Base-by-base conservation (phyloP, 768 basidiomycete species). In the Tremella mesenterica region DNA sequence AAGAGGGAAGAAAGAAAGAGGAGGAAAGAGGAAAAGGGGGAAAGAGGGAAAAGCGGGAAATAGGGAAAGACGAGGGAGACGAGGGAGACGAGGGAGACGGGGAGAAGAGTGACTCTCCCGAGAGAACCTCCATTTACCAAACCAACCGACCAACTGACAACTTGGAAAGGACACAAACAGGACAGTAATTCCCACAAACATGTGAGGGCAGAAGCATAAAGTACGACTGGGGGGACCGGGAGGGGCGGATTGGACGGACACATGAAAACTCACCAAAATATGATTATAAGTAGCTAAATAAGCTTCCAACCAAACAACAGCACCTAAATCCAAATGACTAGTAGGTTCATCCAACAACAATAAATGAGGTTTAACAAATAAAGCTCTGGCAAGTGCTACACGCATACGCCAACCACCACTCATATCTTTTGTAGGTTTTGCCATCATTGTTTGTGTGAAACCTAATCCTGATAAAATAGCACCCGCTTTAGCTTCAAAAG, bases 321-420 rank as follows among this genome's bases (percentile, higher is more conserved):
- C 93, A 54, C 91, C 93, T 53, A 97, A 79, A 79, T 97, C 93
- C 73, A 95, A 79, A 74, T 93, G 91, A 71, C 58, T 70, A 26
- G 75, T 75, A 27, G 75, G 75, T 75, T 93, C 89, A 71, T 96
- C 95, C 61, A 99, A 83, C 29, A 99, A 78, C 29, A 97, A 79
- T 23, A 99, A 75, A 77, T 99, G 95, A 4, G 93, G 93, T 75
- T 92, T 96, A 74, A 99, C 77, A 75, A 97, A 96, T 34, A 99
- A 80, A 1, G 93, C 93, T 44, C 93, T 81, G 29, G 93, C 93
- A 33, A 99, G 85, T 13, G 93, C 86, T 50, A 99, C 93, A 72
- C 93, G 83, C 93, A 99, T 99, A 48, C 93, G 81, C 93, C 93
- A 99, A 65, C 93, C 93, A 81, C 93, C 93, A 67, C 83, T 85